phyloP scores from a whole-genome alignment of 345 rosid species.

The Arabidopsis suecica region DNA sequence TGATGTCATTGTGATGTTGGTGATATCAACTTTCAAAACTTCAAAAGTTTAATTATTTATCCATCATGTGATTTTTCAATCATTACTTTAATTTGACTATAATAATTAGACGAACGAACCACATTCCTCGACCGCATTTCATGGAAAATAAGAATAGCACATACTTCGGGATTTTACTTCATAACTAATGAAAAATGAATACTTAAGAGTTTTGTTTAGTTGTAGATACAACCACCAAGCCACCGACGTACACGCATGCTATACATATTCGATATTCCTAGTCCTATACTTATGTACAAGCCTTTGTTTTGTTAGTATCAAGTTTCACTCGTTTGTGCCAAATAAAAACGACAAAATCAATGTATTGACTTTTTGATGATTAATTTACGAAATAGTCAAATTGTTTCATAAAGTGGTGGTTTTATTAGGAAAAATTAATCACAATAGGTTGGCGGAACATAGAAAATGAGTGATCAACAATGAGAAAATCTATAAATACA shows the following conservation, averaged over 20 bases:
- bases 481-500: not conserved
- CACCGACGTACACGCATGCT: conserved; percentile 12
- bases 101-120: conserved; percentile 27
- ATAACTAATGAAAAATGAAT: not conserved
- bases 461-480: not conserved
- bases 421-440: not conserved
- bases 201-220: not conserved
- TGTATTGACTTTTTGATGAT: not conserved
- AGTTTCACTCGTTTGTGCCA: not conserved
- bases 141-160: conserved; percentile 31
- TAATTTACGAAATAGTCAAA: not conserved
- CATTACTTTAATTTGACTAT: conserved; percentile 31
- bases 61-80: conserved; percentile 33
- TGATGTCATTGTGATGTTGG: conserved; percentile 44
- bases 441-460: not conserved
- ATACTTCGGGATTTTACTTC: not conserved
- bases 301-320: not conserved
- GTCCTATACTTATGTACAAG: not conserved
- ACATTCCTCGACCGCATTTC: conserved; percentile 46
- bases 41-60: conserved; percentile 28
- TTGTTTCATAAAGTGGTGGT: not conserved
- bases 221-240: conserved; percentile 12
- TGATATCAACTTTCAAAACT: conserved; percentile 13
- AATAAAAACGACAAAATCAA: not conserved
- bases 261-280: not conserved